Conservation (phyloP, 2,329 filamentous ascomycete genomes). For the Bipolaris oryzae region DNA sequence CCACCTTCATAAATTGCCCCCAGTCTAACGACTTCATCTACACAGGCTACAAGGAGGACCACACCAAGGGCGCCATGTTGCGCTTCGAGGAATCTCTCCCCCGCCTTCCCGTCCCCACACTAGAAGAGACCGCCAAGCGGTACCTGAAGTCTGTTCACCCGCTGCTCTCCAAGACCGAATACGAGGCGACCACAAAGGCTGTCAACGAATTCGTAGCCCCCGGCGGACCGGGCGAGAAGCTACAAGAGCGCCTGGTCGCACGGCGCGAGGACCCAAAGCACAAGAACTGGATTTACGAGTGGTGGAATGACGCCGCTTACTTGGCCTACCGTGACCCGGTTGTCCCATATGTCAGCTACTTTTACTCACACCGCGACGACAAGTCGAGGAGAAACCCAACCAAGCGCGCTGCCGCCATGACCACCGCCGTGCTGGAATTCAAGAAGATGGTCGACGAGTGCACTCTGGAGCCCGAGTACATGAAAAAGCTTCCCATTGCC, state of each 20-base stretch:
- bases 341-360: conserved; percentile 98
- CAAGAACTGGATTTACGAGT: conserved; percentile 96
- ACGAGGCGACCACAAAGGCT: conserved; percentile 75
- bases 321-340: conserved; percentile 92
- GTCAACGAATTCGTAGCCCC: conserved; percentile 88
- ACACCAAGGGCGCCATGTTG: conserved; percentile 78
- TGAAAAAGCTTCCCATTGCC: conserved; percentile 95
- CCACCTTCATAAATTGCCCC: conserved; percentile 6
- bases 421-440: conserved; percentile 86
- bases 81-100: conserved; percentile 87
- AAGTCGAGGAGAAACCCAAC: conserved; percentile 83
- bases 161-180: conserved; percentile 71
- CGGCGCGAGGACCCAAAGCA: conserved; percentile 77
- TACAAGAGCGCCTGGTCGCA: conserved; percentile 87
- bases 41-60: conserved; percentile 78
- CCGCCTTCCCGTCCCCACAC: conserved; percentile 76
- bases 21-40: conserved; percentile 1
- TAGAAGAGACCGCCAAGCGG: conserved; percentile 79
- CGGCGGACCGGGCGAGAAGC: conserved; percentile 78
- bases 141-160: conserved; percentile 83
- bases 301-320: conserved; percentile 98
- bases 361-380: conserved; percentile 98
- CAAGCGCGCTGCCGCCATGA: conserved; percentile 90
- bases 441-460: conserved; percentile 87
- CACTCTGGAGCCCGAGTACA: conserved; percentile 93